Evolutionary conservation across 352 stramenopile genomes (phyloP), one percentile per base, ranked within the genome.

Genomic region (Globisporangium apiculatum): DNA sequence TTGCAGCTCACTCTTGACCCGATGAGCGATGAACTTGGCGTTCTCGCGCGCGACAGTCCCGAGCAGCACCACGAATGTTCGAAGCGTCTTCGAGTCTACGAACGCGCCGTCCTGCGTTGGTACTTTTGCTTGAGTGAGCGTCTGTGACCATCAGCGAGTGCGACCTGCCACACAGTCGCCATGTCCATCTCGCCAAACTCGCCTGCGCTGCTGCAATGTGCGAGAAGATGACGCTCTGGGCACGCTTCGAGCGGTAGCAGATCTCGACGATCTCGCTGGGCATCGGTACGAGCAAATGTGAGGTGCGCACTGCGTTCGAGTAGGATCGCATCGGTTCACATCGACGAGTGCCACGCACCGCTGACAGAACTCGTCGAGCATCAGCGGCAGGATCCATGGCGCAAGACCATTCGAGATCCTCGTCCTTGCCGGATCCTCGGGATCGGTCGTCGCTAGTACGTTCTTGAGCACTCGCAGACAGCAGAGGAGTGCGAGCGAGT

Each of bases 1-100:
- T n/a, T 52, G 18, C n/a, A 52, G 48, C 48, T 52, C 31, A 14
- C 41, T 46, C 41, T 46, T 46, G 41, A 46, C 15, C 41, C 15
- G 12, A 14, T 38, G 12, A 6, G 31, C 12, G 31, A 52, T 52
- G 31, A 38, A 52, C 31, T 11, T 38, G n/a, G 48, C 48, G 31
- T 52, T 52, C 31, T 52, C 48, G 6, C 48, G 48, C 18, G 48
- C 48, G 24, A 52, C 48, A 38, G 48, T 52, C 8, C 48, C 48
- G 8, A 52, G 31, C 48, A 52, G 6, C n/a, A 52, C 10, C 48
- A 52, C 18, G 11, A 52, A 52, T 10, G 48, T 38, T 15, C 48
- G 18, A 38, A 52, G 48, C 31, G 48, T 38, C 18, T 35, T 52
- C 12, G 24, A 11, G 31, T 52, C 10, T 36, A n/a, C 31, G n/a